Percentiles rank a stretch among this genome's conserved stretches.
These are phyloP conservation scores for Rhinocladiella mackenziei DNA, from an alignment of 2,329 filamentous ascomycete genomes.

Conservation along the genomic window DNA sequence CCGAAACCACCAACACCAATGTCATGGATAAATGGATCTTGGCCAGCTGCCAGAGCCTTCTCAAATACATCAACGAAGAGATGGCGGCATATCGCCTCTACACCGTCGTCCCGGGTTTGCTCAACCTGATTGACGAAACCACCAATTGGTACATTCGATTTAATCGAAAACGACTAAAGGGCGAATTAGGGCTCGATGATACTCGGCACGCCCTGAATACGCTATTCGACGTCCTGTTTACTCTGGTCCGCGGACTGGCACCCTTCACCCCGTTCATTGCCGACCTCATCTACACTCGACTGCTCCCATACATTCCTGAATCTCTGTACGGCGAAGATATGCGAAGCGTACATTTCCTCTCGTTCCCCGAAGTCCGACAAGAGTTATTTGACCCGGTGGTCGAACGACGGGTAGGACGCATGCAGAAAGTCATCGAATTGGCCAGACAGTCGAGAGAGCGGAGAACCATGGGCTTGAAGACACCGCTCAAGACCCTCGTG, in stretches of 20 bases:
- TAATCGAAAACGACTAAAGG: slow-evolving; percentile 80
- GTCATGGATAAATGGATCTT: slow-evolving; percentile 92
- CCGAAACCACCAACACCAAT: slow-evolving; percentile 70
- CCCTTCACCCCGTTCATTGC: slow-evolving; percentile 95
- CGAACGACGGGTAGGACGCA: slow-evolving; percentile 79
- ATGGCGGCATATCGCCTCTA: slow-evolving; percentile 75
- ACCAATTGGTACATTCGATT: slow-evolving; percentile 94
- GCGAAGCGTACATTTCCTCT: slow-evolving; percentile 86
- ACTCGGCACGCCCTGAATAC: slow-evolving; percentile 89
- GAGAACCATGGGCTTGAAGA: slow-evolving; percentile 79
- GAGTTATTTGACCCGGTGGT: slow-evolving; percentile 84
- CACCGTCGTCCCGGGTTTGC: slow-evolving; percentile 76
- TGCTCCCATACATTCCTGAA: slow-evolving; percentile 76
- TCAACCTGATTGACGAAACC: slow-evolving; percentile 77
- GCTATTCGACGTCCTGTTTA: slow-evolving; percentile 88
- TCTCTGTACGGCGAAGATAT: slow-evolving; percentile 65
- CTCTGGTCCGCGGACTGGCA: slow-evolving; percentile 78
- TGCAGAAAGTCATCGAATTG: slow-evolving; percentile 95
- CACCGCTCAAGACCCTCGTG: slow-evolving; percentile 80
- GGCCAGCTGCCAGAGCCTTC: slow-evolving; percentile 76
- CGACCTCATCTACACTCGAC: slow-evolving; percentile 84
- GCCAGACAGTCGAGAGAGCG: slow-evolving; percentile 82
- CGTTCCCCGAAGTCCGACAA: slow-evolving; percentile 81
- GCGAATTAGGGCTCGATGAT: slow-evolving; percentile 78
- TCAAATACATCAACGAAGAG: slow-evolving; percentile 82